These are phyloP conservation scores for Ceratocystis cubensis DNA, from an alignment of 2,329 filamentous ascomycete species.

Conservation along the genomic window DNA sequence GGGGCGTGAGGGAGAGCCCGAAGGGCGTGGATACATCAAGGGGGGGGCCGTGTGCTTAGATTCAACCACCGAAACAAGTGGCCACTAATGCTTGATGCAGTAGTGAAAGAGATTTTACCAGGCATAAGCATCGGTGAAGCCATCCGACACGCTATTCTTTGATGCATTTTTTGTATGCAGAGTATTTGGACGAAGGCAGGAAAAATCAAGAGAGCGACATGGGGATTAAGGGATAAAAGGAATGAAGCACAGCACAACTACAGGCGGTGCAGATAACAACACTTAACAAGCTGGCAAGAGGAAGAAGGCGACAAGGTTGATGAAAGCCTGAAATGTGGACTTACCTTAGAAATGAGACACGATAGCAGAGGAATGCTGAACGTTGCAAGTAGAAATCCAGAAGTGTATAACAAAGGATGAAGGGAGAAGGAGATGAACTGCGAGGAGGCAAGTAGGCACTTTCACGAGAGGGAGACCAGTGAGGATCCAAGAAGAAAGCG, in stretches of 20 bases:
- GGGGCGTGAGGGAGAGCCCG: not conserved
- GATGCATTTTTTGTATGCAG: not conserved
- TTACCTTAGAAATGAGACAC: not conserved
- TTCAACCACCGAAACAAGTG: not conserved
- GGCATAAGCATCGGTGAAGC: constrained; percentile 9
- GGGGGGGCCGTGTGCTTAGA: not conserved
- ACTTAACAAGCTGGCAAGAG: not conserved
- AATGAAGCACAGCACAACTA: not conserved
- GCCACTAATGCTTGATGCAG: not conserved
- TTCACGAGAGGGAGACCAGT: not conserved
- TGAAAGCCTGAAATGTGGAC: not conserved
- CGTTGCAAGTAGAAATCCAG: not conserved
- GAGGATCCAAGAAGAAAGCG: not conserved
- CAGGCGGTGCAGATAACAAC: constrained; percentile 2
- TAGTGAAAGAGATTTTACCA: not conserved
- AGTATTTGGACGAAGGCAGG: not conserved
- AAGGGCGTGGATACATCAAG: not conserved
- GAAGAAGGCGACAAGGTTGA: not conserved
- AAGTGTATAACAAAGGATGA: not conserved
- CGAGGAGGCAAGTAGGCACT: not conserved
- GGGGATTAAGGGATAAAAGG: not conserved
- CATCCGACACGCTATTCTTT: not conserved
- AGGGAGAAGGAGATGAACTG: constrained; percentile 1
- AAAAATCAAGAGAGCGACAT: not conserved
- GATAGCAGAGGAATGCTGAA: not conserved